Evolutionary conservation across 257 asterid genomes (phyloP).

Genomic region (Gentiana dahurica): DNA sequence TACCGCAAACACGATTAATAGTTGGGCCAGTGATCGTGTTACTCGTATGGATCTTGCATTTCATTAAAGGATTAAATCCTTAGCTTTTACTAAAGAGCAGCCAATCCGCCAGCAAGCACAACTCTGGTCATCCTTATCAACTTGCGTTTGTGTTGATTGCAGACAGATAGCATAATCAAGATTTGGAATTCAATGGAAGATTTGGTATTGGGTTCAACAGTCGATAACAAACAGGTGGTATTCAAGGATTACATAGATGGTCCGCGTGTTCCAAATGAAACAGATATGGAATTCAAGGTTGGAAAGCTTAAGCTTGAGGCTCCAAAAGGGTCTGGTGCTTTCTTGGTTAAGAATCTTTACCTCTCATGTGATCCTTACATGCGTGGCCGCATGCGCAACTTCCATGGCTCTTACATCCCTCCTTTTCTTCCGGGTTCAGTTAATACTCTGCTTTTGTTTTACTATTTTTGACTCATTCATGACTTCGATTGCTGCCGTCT

Average conservation of each 20-base stretch:
- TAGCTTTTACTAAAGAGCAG: too few relatives aligned
- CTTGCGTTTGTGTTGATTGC: too few relatives aligned
- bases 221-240: slow-evolving; percentile 63
- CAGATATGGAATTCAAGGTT: slow-evolving; percentile 60
- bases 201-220: slow-evolving; percentile 10
- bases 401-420: slow-evolving; percentile 64
- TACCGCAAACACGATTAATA: too few relatives aligned
- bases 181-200: too few relatives aligned
- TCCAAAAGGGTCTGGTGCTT: slow-evolving; percentile 50
- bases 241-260: slow-evolving; percentile 64
- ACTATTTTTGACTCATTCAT: neutral
- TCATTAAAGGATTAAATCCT: too few relatives aligned
- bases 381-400: slow-evolving; percentile 86
- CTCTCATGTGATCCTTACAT: slow-evolving; percentile 92
- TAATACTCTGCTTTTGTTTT: slow-evolving; percentile 10
- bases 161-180: too few relatives aligned
- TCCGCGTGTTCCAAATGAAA: slow-evolving; percentile 39
- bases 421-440: slow-evolving; percentile 76
- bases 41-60: too few relatives aligned
- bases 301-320: slow-evolving; percentile 42
- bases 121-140: too few relatives aligned
- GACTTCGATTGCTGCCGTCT: neutral
- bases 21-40: too few relatives aligned
- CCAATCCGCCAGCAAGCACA: too few relatives aligned
- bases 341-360: slow-evolving; percentile 70